Evolutionary conservation across 2,329 filamentous ascomycete genomes (phyloP).

Genomic region (Tolypocladium tropicale): DNA sequence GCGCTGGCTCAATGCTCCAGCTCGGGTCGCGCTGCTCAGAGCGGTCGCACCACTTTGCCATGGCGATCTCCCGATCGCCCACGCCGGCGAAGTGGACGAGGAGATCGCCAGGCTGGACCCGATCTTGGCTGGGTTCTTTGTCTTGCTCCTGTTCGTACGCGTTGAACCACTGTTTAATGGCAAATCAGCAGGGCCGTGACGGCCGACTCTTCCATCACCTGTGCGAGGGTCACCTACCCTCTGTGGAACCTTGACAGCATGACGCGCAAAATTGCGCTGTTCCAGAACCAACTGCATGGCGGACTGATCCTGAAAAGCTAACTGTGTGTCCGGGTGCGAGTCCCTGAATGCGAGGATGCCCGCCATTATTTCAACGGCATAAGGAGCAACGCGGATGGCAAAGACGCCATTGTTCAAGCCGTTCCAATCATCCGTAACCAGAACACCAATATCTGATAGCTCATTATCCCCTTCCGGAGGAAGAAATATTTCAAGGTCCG

Average conservation of each 20-base stretch:
- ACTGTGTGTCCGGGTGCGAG: background rate
- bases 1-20: background rate
- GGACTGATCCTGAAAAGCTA: background rate
- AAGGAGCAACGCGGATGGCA: background rate
- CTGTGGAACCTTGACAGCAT: background rate
- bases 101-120: background rate
- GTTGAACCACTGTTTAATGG: background rate
- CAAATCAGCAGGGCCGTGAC: too few species aligned
- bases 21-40: background rate
- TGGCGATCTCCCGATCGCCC: background rate
- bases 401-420: background rate
- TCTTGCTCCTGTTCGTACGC: background rate
- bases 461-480: background rate
- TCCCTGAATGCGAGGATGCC: background rate
- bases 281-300: background rate
- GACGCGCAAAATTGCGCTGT: background rate
- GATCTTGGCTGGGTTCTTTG: background rate
- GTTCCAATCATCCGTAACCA: background rate
- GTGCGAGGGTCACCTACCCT: background rate
- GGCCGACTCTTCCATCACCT: too few species aligned
- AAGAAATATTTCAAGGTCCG: background rate
- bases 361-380: background rate
- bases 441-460: background rate
- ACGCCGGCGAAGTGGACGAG: background rate
- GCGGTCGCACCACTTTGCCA: background rate